Conservation (phyloP, 345 rosid species). For the Boechera retrofracta region DNA sequence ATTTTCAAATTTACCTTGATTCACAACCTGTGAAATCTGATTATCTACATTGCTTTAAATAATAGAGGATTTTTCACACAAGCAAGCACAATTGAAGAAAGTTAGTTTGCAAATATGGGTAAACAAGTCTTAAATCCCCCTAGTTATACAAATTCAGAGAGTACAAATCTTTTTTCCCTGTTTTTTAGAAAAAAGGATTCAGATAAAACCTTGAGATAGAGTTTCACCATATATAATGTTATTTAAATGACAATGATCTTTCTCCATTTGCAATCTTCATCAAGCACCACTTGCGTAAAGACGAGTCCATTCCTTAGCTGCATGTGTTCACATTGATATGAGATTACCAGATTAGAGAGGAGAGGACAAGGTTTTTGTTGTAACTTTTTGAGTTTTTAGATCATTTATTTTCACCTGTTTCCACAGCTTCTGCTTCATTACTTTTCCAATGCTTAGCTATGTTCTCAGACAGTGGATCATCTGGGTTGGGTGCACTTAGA, state of each 20-base stretch:
- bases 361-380: background rate
- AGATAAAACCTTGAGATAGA: constrained; percentile 42
- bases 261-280: constrained; percentile 41
- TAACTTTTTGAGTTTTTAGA: background rate
- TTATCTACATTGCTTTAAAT: background rate
- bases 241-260: constrained; percentile 38
- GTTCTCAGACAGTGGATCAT: constrained; percentile 98
- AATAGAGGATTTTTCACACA: constrained; percentile 3
- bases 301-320: constrained; percentile 99
- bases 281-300: constrained; percentile 90
- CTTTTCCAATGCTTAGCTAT: constrained; percentile 99
- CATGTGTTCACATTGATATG: constrained; percentile 39
- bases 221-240: constrained; percentile 46
- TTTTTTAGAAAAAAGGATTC: constrained; percentile 27
- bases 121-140: constrained; percentile 37
- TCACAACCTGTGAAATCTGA: constrained; percentile 20
- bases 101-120: constrained; percentile 33
- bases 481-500: constrained; percentile 97
- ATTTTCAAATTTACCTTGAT: constrained; percentile 16
- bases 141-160: constrained; percentile 40
- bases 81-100: constrained; percentile 18
- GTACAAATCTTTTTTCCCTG: constrained; percentile 29
- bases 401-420: constrained; percentile 39
- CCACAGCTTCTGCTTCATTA: constrained; percentile 61
- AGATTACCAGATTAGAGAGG: background rate